Base-by-base conservation (phyloP, 768 basidiomycete species). In the Tulasnella sp. region DNA sequence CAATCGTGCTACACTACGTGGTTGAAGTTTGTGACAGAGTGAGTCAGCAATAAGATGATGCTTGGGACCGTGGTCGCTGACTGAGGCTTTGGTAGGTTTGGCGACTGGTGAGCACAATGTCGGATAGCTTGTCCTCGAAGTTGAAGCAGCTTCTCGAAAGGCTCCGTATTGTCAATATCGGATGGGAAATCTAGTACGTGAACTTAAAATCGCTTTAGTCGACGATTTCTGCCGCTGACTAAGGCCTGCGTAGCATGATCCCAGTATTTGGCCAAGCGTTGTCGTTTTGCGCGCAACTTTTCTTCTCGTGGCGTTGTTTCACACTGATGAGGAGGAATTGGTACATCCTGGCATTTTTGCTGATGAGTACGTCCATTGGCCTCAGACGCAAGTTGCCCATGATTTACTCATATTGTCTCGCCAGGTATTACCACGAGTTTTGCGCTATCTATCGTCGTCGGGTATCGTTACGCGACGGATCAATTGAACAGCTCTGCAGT, bases 231-330 rank as follows among this genome's bases (percentile, higher is more conserved):
- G n/a, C n/a, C 22, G 67, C 67, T 41, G 67, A 69, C 14, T 12
- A 8, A n/a, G 5, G 9, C 32, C 36, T 59, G 22, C 26, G 52
- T 34, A 42, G 67, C 12, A 69, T 44, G 32, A 40, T 36, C 19
- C 67, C 67, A 5, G 40, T 47, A 12, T 41, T 47, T n/a, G 39
- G 35, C 12, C 67, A 69, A 47, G 34, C 44, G 8, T 34, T 69
- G 6, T 69, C 67, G 3, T 69, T 69, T 41, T 41, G 40, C 39
- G 67, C 67, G 4, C 40, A 69, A 44, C 40, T 47, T 22, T 69
- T 69, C 67, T 69, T 69, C 26, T 35, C 44, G n/a, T 69, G 44
- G 39, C 36, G 67, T 19, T 69, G 67, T 34, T 69, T 69, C 19
- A 34, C 19, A 6, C 39, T 69, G 37, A 69, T 47, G 40, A 14